phyloP scores from a whole-genome alignment of 805 yeast species.

The Candida orba region DNA sequence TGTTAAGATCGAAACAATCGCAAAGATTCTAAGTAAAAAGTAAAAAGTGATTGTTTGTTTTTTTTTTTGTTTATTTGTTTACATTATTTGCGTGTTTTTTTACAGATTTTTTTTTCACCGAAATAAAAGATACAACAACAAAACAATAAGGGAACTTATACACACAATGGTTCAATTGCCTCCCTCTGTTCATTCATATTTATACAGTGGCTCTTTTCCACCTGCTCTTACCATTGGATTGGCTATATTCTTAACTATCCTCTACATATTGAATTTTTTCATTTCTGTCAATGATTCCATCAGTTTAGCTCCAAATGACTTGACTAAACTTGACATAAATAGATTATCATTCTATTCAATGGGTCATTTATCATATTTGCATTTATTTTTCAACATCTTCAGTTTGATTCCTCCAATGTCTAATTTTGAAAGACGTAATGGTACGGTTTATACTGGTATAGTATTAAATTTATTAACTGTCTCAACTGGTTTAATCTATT shows the following conservation, averaged over 20 bases:
- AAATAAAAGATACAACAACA: background rate
- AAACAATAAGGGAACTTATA: background rate
- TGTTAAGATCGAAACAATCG: conserved; percentile 23
- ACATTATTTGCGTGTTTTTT: background rate
- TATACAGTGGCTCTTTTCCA: conserved; percentile 19
- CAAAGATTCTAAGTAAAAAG: conserved; percentile 13
- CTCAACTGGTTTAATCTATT: conserved; percentile 41
- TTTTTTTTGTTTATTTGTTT: background rate
- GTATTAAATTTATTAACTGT: conserved; percentile 68
- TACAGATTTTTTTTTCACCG: background rate
- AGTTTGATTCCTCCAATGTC: conserved; percentile 54
- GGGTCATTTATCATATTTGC: conserved; percentile 55
- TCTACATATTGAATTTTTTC: conserved; percentile 32
- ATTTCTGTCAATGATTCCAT: conserved; percentile 30
- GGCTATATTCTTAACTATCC: conserved; percentile 41
- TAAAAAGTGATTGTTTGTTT: background rate
- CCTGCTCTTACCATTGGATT: conserved; percentile 64
- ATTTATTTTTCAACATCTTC: conserved; percentile 51
- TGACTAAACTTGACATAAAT: conserved; percentile 35
- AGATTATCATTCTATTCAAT: conserved; percentile 59
- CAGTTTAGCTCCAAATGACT: conserved; percentile 48
- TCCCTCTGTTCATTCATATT: too few relatives aligned
- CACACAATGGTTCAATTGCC: background rate
- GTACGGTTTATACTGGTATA: conserved; percentile 81
- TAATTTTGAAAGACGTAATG: conserved; percentile 63